These are phyloP conservation scores for Scenedesmus sp. DNA, from an alignment of 163 green algal species.

Conservation along the genomic window DNA sequence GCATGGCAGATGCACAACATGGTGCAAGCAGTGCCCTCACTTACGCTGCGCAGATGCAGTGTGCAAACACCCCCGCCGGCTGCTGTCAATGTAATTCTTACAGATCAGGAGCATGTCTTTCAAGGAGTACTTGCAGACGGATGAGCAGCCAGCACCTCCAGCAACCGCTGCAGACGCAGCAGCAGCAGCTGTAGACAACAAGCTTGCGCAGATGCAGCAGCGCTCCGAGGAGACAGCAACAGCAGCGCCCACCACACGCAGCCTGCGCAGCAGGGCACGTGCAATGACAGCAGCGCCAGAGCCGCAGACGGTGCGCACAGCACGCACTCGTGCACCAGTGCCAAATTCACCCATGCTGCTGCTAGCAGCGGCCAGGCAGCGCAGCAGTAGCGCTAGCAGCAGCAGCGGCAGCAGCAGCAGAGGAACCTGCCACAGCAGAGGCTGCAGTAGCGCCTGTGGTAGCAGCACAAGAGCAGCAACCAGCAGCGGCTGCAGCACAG, in stretches of 20 bases:
- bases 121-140: constrained; percentile 19
- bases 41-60: neutral
- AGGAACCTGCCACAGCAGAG: neutral
- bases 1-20: neutral
- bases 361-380: neutral
- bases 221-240: constrained; percentile 21
- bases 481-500: neutral
- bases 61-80: neutral
- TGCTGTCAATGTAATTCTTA: too few relatives aligned
- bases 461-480: neutral
- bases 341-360: neutral
- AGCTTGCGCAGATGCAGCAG: constrained; percentile 27
- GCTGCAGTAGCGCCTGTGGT: neutral
- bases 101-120: constrained; percentile 38
- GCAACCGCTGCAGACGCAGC: neutral
- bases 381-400: neutral
- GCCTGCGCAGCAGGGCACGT: constrained; percentile 36
- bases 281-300: neutral
- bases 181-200: constrained; percentile 45
- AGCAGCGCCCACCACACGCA: constrained; percentile 47
- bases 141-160: neutral
- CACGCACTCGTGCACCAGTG: constrained; percentile 15
- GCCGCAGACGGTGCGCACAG: constrained; percentile 29
- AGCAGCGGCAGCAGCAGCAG: neutral
- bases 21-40: neutral